Conservation (phyloP, 305 asterid species). For the Fraxinus baroniana region DNA sequence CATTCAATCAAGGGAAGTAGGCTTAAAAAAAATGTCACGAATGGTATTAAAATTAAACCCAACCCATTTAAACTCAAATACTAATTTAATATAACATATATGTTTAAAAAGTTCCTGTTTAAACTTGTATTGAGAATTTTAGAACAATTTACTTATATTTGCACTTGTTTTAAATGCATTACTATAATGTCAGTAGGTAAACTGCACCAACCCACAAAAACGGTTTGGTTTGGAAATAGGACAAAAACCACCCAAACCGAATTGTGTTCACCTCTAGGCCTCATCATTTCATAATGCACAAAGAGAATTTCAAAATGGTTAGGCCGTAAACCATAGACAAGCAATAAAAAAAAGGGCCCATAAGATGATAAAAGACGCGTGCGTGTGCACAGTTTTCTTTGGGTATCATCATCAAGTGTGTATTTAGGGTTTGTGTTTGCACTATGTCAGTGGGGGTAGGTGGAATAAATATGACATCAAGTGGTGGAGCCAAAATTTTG, state of each 20-base stretch:
- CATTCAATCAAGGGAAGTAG: background rate
- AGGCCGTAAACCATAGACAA: background rate
- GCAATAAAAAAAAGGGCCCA: background rate
- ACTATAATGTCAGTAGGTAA: background rate
- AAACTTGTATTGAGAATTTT: background rate
- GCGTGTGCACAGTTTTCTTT: background rate
- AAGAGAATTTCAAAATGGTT: background rate
- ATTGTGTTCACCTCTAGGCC: background rate
- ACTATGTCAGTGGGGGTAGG: background rate
- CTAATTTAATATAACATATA: background rate
- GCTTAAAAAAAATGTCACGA: background rate
- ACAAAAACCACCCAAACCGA: background rate
- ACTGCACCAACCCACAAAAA: background rate
- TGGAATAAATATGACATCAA: background rate
- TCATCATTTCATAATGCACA: background rate
- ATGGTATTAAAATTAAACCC: background rate
- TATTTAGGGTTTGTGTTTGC: background rate
- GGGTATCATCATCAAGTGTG: background rate
- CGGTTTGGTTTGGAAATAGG: background rate
- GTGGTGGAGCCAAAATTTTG: background rate
- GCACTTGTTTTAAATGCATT: background rate
- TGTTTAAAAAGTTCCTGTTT: background rate
- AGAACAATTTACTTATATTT: background rate
- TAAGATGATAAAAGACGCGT: background rate
- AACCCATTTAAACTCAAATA: background rate